phyloP scores from a whole-genome alignment of 2,329 filamentous ascomycete species.

The Ophiostoma populinum region DNA sequence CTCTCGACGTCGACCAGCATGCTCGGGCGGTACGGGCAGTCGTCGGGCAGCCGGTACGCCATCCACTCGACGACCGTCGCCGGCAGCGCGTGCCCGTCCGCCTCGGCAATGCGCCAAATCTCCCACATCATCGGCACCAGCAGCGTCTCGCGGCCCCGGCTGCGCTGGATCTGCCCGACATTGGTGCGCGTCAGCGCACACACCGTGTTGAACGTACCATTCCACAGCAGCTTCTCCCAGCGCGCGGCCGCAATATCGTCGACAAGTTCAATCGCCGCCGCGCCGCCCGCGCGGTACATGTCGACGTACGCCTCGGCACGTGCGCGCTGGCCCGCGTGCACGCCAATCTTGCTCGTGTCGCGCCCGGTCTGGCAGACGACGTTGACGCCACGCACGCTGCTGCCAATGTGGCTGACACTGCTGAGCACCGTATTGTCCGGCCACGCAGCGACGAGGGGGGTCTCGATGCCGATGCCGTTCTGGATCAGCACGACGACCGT shows the following conservation, averaged over 20 bases:
- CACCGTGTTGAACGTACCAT: conserved; percentile 11
- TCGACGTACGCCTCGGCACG: not conserved
- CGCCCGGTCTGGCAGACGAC: conserved; percentile 7
- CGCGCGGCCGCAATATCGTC: conserved; percentile 9
- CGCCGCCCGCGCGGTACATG: conserved; percentile 9
- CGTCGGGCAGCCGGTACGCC: conserved; percentile 16
- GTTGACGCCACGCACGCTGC: conserved; percentile 6
- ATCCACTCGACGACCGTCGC: conserved; percentile 15
- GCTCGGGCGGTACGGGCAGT: conserved; percentile 23
- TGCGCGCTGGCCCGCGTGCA: not conserved
- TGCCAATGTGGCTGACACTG: conserved; percentile 11
- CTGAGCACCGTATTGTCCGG: conserved; percentile 9
- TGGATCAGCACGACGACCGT: conserved; percentile 51
- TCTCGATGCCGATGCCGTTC: conserved; percentile 57
- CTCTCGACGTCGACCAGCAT: conserved; percentile 58
- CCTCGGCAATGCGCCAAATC: conserved; percentile 17
- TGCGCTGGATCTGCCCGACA: conserved; percentile 11
- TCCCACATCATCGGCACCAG: conserved; percentile 19
- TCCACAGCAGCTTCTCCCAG: conserved; percentile 13
- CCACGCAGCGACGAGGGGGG: conserved; percentile 20
- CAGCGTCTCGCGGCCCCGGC: conserved; percentile 12
- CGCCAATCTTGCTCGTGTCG: conserved; percentile 10
- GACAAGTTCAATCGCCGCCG: conserved; percentile 3
- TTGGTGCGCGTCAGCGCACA: conserved; percentile 10
- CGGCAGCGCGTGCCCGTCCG: conserved; percentile 15